Conservation (phyloP, 257 asterid genomes). For the Capsicum chinense region DNA sequence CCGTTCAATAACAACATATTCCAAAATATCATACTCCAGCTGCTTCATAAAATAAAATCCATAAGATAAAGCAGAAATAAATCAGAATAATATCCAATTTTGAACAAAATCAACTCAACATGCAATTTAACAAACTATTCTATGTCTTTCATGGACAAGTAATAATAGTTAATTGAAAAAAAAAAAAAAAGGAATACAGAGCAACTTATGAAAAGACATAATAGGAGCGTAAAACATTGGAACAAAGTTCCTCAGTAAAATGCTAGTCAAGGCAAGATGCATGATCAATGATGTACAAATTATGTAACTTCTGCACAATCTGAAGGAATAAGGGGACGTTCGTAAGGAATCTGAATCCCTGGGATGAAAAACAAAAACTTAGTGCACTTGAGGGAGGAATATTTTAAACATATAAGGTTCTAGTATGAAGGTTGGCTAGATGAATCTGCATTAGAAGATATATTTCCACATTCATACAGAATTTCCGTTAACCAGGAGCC, state of each 20-base stretch:
- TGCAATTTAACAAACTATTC: neutral
- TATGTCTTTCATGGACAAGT: constrained; percentile 13
- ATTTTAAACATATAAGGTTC: neutral
- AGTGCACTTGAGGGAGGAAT: neutral
- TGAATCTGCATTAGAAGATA: neutral
- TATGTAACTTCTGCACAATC: constrained; percentile 23
- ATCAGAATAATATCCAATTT: neutral
- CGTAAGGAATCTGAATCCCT: constrained; percentile 14
- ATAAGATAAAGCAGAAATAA: constrained; percentile 27
- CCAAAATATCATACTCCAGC: constrained; percentile 98
- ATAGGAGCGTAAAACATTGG: neutral
- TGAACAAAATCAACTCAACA: constrained; percentile 15
- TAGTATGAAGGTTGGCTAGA: neutral
- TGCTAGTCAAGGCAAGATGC: constrained; percentile 14
- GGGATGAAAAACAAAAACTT: neutral
- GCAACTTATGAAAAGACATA: neutral
- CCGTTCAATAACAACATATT: constrained; percentile 97
- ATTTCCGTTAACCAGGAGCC: neutral
- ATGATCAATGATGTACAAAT: neutral
- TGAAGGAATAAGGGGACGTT: neutral
- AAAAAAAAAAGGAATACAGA: neutral
- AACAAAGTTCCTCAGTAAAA: neutral
- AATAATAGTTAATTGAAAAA: neutral
- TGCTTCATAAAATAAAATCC: constrained; percentile 46
- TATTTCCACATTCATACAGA: neutral